Conservation (phyloP, 2,329 filamentous ascomycete species). For the Xylaria sp. region DNA sequence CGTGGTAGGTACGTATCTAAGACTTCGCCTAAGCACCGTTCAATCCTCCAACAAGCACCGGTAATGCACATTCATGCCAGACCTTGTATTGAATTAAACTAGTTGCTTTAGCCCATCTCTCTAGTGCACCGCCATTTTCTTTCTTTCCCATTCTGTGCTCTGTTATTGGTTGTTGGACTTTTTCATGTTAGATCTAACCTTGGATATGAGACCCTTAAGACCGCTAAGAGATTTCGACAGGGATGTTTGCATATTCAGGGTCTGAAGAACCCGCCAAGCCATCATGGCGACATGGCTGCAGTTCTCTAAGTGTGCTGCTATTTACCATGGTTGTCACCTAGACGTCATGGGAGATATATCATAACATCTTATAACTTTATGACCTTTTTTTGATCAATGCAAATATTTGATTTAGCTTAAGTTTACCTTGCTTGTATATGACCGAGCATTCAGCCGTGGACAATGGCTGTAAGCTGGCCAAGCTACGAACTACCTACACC, state of each 20-base stretch:
- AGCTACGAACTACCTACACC: neutral
- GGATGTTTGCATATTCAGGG: slow-evolving; percentile 29
- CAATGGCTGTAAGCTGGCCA: neutral
- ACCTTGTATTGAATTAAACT: neutral
- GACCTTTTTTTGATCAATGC: neutral
- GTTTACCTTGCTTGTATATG: neutral
- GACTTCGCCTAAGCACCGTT: neutral
- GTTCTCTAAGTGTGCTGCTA: neutral
- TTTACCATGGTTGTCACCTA: neutral
- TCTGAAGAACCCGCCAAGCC: slow-evolving; percentile 2
- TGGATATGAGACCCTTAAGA: neutral
- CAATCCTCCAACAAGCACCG: neutral
- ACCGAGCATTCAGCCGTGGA: neutral
- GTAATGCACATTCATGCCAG: neutral
- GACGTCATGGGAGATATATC: neutral
- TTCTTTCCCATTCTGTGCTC: neutral
- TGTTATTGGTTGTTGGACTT: neutral
- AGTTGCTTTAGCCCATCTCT: neutral
- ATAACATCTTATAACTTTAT: neutral
- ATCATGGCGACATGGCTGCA: neutral
- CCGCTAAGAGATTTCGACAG: slow-evolving; percentile 9
- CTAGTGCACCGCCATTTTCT: neutral
- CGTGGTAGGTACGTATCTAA: neutral
- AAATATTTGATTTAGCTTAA: neutral
- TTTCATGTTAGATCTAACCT: neutral